phyloP scores from a whole-genome alignment of 495 filamentous ascomycete genomes.

The Choiromyces venosus region DNA sequence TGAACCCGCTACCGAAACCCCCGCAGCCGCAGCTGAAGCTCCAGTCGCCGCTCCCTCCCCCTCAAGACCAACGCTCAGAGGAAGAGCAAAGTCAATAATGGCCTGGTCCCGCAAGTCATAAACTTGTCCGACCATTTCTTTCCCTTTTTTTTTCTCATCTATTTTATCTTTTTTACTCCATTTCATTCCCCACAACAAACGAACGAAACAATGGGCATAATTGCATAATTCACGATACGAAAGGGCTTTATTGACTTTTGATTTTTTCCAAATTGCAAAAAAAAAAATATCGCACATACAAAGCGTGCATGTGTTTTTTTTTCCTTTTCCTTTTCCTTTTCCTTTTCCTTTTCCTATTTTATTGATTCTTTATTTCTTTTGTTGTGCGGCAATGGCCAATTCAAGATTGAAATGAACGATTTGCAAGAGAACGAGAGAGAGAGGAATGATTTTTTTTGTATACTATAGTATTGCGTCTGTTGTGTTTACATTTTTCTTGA shows the following conservation, averaged over 20 bases:
- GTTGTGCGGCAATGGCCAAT: no score
- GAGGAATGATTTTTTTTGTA: conserved; percentile 26
- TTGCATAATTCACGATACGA: conserved; percentile 19
- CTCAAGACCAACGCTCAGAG: conserved; percentile 30
- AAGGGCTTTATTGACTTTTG: conserved; percentile 5
- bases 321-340: conserved; percentile 34
- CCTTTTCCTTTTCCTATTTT: conserved; percentile 25
- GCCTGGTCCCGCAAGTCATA: conserved; percentile 20
- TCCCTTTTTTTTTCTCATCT: not conserved
- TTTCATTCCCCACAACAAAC: no score
- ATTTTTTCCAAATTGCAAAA: conserved; percentile 32
- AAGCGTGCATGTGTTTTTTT: conserved; percentile 41
- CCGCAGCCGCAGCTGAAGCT: conserved; percentile 40
- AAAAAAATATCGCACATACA: conserved; percentile 33
- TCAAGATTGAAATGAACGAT: conserved; percentile 3
- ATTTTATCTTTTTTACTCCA: no score
- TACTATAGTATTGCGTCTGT: conserved; percentile 34
- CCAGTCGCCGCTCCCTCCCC: conserved; percentile 35
- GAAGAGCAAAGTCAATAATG: conserved; percentile 26
- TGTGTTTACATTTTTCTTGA: conserved; percentile 28
- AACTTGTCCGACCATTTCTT: not conserved
- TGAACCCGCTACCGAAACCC: conserved; percentile 40
- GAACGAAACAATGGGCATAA: no score
- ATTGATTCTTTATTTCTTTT: conserved; percentile 20
- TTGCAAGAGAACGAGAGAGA: not conserved